Percentiles rank a stretch among this genome's conserved stretches.
Evolutionary conservation across 2,329 filamentous ascomycete species (phyloP).

Genomic region (Hypoxylon sp.): DNA sequence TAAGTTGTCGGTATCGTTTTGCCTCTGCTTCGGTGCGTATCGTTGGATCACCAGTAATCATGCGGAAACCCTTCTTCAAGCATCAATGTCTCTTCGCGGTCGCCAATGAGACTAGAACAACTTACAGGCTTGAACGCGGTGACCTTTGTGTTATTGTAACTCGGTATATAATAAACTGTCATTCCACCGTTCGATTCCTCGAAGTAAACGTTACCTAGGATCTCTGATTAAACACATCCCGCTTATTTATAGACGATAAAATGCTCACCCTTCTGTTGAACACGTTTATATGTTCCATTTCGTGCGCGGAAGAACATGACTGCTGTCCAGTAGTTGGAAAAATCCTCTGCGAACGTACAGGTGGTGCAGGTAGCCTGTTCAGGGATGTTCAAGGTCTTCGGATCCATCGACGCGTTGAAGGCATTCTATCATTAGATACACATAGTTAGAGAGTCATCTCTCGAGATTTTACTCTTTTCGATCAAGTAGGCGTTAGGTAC

Average conservation of each 20-base stretch:
- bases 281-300: constrained; percentile 57
- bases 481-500: constrained; percentile 17
- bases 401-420: constrained; percentile 54
- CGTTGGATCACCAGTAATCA: constrained; percentile 59
- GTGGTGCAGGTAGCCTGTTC: constrained; percentile 58
- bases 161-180: constrained; percentile 60
- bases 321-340: constrained; percentile 61
- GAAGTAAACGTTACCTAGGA: constrained; percentile 46
- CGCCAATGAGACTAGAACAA: neutral
- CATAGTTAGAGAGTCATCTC: constrained; percentile 3
- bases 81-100: constrained; percentile 33
- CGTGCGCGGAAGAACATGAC: constrained; percentile 59
- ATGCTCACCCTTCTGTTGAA: constrained; percentile 43
- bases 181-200: constrained; percentile 58
- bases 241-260: neutral
- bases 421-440: constrained; percentile 47
- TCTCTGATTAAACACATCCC: neutral
- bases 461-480: neutral
- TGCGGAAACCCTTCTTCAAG: constrained; percentile 56
- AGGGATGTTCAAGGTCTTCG: constrained; percentile 49
- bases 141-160: constrained; percentile 54
- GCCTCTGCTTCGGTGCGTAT: constrained; percentile 55
- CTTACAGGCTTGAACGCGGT: constrained; percentile 60
- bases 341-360: constrained; percentile 61
- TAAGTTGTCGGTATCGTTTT: constrained; percentile 59